Evolutionary conservation across 805 yeast genomes (phyloP).

Genomic region (Candida railenensis): DNA sequence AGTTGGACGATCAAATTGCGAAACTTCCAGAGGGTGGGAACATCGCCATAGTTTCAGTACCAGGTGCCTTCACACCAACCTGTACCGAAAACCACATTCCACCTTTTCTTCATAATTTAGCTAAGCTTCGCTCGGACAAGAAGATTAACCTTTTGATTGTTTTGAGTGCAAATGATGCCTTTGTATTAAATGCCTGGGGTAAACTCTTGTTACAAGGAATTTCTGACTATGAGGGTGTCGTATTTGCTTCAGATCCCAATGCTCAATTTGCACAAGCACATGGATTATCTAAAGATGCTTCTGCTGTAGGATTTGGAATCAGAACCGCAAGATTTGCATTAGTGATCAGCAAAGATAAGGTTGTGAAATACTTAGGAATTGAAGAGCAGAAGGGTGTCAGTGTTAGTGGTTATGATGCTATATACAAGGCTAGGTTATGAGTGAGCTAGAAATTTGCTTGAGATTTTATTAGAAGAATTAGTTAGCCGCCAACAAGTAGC

Average conservation of each 20-base stretch:
- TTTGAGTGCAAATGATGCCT: slow-evolving; percentile 43
- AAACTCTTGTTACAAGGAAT: slow-evolving; percentile 31
- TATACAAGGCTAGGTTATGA: slow-evolving; percentile 35
- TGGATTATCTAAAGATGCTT: slow-evolving; percentile 33
- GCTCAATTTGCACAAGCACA: slow-evolving; percentile 30
- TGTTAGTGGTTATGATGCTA: slow-evolving; percentile 37
- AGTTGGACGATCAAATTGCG: slow-evolving; percentile 30
- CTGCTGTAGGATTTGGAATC: slow-evolving; percentile 35
- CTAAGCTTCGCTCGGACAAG: slow-evolving; percentile 25
- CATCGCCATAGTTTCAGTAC: slow-evolving; percentile 38
- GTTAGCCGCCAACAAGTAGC: too few relatives aligned
- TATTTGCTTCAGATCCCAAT: slow-evolving; percentile 41
- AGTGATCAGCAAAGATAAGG: slow-evolving; percentile 25
- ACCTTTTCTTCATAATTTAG: slow-evolving; percentile 30
- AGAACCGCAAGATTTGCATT: slow-evolving; percentile 42
- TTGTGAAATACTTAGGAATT: slow-evolving; percentile 34
- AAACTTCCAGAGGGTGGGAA: slow-evolving; percentile 20
- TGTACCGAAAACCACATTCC: slow-evolving; percentile 47
- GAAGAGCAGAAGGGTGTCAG: slow-evolving; percentile 33
- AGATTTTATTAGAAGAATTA: too few relatives aligned
- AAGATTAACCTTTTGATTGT: slow-evolving; percentile 32
- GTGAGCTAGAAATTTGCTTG: too few relatives aligned
- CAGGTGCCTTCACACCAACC: slow-evolving; percentile 46
- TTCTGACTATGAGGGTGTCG: slow-evolving; percentile 14
- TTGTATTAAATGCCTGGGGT: slow-evolving; percentile 45